Base-by-base conservation (phyloP, 1,139 yeast species). In the Debaryomyces sp. region DNA sequence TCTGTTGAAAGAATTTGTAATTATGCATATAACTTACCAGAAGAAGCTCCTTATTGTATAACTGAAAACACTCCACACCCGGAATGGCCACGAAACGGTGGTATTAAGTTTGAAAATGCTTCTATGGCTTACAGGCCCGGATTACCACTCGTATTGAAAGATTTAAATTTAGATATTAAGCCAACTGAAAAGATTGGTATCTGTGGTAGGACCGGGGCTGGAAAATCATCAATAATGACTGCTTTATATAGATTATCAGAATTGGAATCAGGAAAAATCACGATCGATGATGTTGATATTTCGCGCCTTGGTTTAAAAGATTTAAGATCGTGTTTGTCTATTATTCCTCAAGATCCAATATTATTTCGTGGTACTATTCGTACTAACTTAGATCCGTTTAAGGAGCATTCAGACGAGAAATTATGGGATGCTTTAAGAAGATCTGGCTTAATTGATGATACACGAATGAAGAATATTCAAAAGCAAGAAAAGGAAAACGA, bases 151-250 rank as follows among this genome's bases (percentile, higher is more conserved):
- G 96, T 88, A 4, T 70, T 91, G 61, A 84, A 84, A 52, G 66
- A 80, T 48, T 64, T 90, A 44, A 61, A 64, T 37, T 62, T 82
- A 38, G 57, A 62, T 4, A 69, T 87, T 26, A 64, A 71, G 12
- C 77, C 83, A 1, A 78, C 81, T 13, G 84, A 84, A 61, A 85
- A 84, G 60, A 75, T 86, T 51, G 92, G 92, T 42, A 83, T 87
- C 50, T 84, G 89, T 67, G 94, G 94, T 22, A 78, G 92, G 58
- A 87, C 92, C 1, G 94, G 94, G 50, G 91, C 92, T 8, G 92
- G 92, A 41, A 87, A 87, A 64, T 80, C 87, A 18, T 81, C 89
- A 1, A 82, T 87, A 39, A 82, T 85, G 78, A 75, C 80, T 24
- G 87, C 89, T 0, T 67, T 87, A 48, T 87, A 80, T 63, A 74